Evolutionary conservation across 495 filamentous ascomycete species (phyloP).

Genomic region (Aspergillus sclerotiicarbonarius): DNA sequence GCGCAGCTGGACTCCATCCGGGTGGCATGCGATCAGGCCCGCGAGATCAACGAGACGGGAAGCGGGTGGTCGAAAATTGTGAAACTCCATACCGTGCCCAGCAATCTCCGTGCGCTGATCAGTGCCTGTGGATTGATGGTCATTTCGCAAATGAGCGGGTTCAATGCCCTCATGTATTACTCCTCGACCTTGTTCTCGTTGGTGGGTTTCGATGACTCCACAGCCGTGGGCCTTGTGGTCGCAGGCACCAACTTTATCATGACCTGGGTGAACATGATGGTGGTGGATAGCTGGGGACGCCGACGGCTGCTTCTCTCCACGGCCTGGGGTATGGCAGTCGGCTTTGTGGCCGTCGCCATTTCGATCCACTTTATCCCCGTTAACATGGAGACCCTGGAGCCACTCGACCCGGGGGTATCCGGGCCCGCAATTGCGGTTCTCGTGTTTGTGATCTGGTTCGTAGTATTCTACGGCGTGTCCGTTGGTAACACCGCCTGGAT

Average conservation of each 20-base stretch:
- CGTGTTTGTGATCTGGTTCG: slow-evolving; percentile 48
- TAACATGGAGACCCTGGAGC: slow-evolving; percentile 31
- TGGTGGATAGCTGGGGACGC: slow-evolving; percentile 50
- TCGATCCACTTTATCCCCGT: slow-evolving; percentile 52
- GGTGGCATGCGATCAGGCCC: slow-evolving; percentile 37
- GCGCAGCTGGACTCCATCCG: slow-evolving; percentile 37
- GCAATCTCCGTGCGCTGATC: slow-evolving; percentile 49
- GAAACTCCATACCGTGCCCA: slow-evolving; percentile 45
- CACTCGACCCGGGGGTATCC: slow-evolving; percentile 22
- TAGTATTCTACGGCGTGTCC: slow-evolving; percentile 44
- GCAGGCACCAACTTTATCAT: slow-evolving; percentile 55
- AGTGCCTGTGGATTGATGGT: slow-evolving; percentile 52
- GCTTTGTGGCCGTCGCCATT: slow-evolving; percentile 43
- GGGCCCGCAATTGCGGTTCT: slow-evolving; percentile 44
- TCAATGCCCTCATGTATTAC: slow-evolving; percentile 54
- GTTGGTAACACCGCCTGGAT: slow-evolving; percentile 53
- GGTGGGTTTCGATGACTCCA: slow-evolving; percentile 52
- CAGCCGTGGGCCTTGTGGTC: slow-evolving; percentile 50
- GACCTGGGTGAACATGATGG: slow-evolving; percentile 49
- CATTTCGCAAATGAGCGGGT: slow-evolving; percentile 46
- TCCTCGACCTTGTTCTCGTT: slow-evolving; percentile 51
- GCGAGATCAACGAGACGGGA: slow-evolving; percentile 31
- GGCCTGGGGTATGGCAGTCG: slow-evolving; percentile 46
- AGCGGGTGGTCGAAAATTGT: slow-evolving; percentile 39
- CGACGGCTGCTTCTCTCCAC: slow-evolving; percentile 49